A percentile compares a stretch with the other conserved stretches of the same genome.
Evolutionary conservation across 1,284 basidiomycete genomes (phyloP).

Genomic region (Psilocybe mexicana): DNA sequence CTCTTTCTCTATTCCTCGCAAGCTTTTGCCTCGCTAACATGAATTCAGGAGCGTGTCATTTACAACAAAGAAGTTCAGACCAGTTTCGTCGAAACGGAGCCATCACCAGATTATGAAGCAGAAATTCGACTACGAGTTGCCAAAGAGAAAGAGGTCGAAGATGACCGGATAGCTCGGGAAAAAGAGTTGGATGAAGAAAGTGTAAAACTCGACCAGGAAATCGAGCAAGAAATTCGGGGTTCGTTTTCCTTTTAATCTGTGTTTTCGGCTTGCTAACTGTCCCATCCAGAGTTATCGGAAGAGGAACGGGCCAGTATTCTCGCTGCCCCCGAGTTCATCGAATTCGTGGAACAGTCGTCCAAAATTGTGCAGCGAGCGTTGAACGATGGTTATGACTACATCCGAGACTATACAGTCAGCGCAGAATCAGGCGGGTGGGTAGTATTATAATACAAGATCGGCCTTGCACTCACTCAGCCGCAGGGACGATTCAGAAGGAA

Average conservation of each 20-base stretch:
- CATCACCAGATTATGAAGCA: constrained; percentile 58
- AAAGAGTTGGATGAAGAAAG: constrained; percentile 82
- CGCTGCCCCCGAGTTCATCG: constrained; percentile 83
- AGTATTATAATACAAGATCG: not conserved
- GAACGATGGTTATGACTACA: constrained; percentile 95
- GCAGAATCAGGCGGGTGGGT: constrained; percentile 74
- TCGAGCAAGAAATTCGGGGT: constrained; percentile 83
- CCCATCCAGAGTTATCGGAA: constrained; percentile 71
- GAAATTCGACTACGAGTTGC: constrained; percentile 73
- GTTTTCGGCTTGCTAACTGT: not conserved
- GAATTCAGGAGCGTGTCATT: constrained; percentile 74
- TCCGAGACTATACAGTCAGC: constrained; percentile 90
- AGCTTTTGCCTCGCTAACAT: constrained; percentile 20
- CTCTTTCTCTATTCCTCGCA: not conserved
- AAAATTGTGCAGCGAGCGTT: constrained; percentile 96
- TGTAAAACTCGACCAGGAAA: constrained; percentile 74
- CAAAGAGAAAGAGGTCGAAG: constrained; percentile 56
- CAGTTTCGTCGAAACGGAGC: constrained; percentile 56
- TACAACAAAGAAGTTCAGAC: constrained; percentile 97
- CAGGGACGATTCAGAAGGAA: constrained; percentile 35
- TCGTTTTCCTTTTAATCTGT: constrained; percentile 13
- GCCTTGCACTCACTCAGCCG: not conserved
- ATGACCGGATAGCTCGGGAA: constrained; percentile 70
- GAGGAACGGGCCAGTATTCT: constrained; percentile 84
- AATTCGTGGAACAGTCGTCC: constrained; percentile 93